Percentiles rank a stretch among this genome's conserved stretches.
Conservation (phyloP, 2,329 filamentous ascomycete genomes). For the Fusarium sp. region DNA sequence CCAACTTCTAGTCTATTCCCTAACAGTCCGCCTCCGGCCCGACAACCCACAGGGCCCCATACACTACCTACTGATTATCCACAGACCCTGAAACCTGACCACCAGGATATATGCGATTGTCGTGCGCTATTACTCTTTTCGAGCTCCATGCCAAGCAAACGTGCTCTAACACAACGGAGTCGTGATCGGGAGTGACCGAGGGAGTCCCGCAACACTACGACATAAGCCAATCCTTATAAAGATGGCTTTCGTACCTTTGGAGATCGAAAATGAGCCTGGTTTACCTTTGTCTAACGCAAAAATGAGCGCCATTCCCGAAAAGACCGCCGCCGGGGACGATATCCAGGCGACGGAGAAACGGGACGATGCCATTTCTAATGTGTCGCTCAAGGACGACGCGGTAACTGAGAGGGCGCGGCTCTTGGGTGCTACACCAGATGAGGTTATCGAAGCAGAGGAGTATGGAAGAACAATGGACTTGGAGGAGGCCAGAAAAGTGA, state of each 20-base stretch:
- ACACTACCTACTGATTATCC: not conserved
- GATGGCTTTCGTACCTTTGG: not conserved
- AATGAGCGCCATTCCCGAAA: slow-evolving; percentile 15
- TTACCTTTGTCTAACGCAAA: not conserved
- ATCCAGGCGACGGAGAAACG: not conserved
- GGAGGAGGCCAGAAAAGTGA: slow-evolving; percentile 18
- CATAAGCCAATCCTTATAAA: not conserved
- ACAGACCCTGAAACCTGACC: not conserved
- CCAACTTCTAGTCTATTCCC: not conserved
- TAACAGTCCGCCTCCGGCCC: not conserved
- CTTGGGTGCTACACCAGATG: slow-evolving; percentile 21
- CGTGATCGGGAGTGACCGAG: not conserved
- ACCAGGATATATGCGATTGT: not conserved
- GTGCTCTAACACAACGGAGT: not conserved
- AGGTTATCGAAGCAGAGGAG: slow-evolving; percentile 33
- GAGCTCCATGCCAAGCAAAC: not conserved
- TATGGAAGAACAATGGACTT: slow-evolving; percentile 15
- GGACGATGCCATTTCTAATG: not conserved
- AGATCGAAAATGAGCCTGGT: accelerated
- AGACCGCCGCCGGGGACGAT: not conserved
- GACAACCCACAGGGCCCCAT: not conserved
- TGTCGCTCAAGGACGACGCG: slow-evolving; percentile 7
- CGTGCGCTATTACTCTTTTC: not conserved
- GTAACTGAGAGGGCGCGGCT: slow-evolving; percentile 4
- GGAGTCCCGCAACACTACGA: not conserved